A percentile compares a stretch with the other conserved stretches of the same genome.
Evolutionary conservation across 2,329 filamentous ascomycete species (phyloP).

Genomic region (Nigrospora sphaerica): DNA sequence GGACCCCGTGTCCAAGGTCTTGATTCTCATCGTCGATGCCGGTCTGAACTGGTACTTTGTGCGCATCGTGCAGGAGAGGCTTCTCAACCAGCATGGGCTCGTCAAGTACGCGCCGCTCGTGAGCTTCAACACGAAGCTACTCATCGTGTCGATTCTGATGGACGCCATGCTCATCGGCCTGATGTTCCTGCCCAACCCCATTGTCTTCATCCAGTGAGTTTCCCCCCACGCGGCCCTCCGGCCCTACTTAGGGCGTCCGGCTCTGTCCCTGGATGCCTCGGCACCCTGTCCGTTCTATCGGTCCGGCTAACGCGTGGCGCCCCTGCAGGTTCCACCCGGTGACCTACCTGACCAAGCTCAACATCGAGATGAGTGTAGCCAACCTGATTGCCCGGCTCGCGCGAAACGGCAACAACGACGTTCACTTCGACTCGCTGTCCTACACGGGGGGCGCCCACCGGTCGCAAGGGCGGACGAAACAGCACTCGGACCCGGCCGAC

Average conservation of each 20-base stretch:
- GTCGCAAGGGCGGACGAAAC: not conserved
- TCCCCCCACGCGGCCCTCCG: not conserved
- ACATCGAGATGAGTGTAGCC: slow-evolving; percentile 12
- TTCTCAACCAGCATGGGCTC: slow-evolving; percentile 37
- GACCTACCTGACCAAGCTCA: slow-evolving; percentile 12
- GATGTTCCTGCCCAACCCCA: slow-evolving; percentile 7
- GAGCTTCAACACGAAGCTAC: slow-evolving; percentile 41
- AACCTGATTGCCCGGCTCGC: slow-evolving; percentile 2
- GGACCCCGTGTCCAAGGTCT: slow-evolving; percentile 44
- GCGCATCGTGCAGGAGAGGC: slow-evolving; percentile 32
- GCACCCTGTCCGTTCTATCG: no score
- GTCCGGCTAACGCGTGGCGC: not conserved
- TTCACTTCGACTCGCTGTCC: not conserved
- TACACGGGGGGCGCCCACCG: not conserved
- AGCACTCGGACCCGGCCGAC: not conserved
- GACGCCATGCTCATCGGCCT: slow-evolving; percentile 24
- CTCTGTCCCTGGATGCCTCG: no score
- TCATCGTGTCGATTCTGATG: slow-evolving; percentile 40
- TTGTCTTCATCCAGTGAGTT: slow-evolving; percentile 6
- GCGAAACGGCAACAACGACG: not conserved
- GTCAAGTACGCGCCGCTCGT: slow-evolving; percentile 43
- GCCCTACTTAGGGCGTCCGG: not conserved
- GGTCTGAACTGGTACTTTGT: slow-evolving; percentile 47
- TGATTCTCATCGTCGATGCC: slow-evolving; percentile 43
- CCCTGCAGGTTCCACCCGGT: slow-evolving; percentile 7